These are phyloP conservation scores for Fraxinus floribunda DNA, from an alignment of 305 asterid genomes.

Conservation along the genomic window DNA sequence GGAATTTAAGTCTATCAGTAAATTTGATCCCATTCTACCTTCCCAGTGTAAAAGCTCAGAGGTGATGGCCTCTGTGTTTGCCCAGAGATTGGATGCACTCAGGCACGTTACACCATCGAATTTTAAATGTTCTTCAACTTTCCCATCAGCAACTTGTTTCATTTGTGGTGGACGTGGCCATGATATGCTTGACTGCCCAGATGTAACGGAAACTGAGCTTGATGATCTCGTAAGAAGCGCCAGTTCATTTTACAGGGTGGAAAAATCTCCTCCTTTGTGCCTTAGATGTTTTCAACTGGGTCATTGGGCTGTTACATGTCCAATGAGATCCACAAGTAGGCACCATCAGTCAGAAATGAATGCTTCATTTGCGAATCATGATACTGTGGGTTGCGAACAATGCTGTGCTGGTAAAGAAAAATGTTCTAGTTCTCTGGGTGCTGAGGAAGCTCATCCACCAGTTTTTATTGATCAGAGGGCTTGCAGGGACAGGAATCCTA, in stretches of 20 bases:
- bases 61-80: conserved; percentile 56
- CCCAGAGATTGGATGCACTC: conserved; percentile 66
- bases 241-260: conserved; percentile 36
- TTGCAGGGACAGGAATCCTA: conserved; percentile 22
- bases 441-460: conserved; percentile 8
- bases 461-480: conserved; percentile 43
- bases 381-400: conserved; percentile 9
- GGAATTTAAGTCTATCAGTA: conserved; percentile 28
- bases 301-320: conserved; percentile 74
- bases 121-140: conserved; percentile 24
- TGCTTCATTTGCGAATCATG: background rate
- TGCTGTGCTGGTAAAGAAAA: conserved; percentile 16
- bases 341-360: conserved; percentile 20
- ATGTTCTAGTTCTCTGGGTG: conserved; percentile 10
- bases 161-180: conserved; percentile 65
- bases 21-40: conserved; percentile 22
- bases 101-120: conserved; percentile 40
- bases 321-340: conserved; percentile 32
- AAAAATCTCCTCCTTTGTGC: conserved; percentile 45
- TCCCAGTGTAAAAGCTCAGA: conserved; percentile 38
- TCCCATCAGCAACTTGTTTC: conserved; percentile 32
- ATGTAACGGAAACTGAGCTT: conserved; percentile 47
- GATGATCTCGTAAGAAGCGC: conserved; percentile 40
- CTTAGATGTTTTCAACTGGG: conserved; percentile 58
- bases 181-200: conserved; percentile 43